Percentiles rank a stretch among this genome's conserved stretches.
Conservation (phyloP, 139 green algal genomes). For the Pleodorina starrii region DNA sequence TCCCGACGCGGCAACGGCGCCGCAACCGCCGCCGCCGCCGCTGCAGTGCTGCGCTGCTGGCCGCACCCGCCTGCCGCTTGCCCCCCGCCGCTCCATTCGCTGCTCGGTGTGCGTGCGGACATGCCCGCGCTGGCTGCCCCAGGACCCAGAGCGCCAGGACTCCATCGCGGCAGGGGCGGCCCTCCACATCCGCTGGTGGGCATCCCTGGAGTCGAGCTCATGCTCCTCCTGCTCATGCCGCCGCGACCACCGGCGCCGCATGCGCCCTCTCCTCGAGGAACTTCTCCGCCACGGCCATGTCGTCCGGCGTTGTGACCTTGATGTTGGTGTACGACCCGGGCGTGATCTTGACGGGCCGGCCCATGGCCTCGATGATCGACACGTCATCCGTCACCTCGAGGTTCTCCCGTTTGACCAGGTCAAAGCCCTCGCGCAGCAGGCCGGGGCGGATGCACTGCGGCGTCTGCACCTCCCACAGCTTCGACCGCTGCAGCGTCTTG, state of each 20-base stretch:
- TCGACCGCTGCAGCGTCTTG: constrained; percentile 89
- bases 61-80: no score
- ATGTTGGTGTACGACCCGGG: constrained; percentile 97
- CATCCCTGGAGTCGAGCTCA: no score
- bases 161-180: no score
- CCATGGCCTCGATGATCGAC: constrained; percentile 96
- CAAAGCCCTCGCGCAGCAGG: constrained; percentile 90
- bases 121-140: no score
- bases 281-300: constrained; percentile 88
- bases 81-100: no score
- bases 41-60: no score
- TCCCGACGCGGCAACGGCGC: no score
- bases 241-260: neutral
- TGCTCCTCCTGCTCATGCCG: neutral
- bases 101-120: no score
- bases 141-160: no score
- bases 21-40: no score
- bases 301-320: constrained; percentile 94
- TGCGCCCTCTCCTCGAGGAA: constrained; percentile 77
- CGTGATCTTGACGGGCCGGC: constrained; percentile 94
- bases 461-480: constrained; percentile 99
- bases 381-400: constrained; percentile 99
- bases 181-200: no score
- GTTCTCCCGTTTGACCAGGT: constrained; percentile 79
- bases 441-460: constrained; percentile 91